Conservation (phyloP, 345 rosid species). For the Hypericum androsaemum region DNA sequence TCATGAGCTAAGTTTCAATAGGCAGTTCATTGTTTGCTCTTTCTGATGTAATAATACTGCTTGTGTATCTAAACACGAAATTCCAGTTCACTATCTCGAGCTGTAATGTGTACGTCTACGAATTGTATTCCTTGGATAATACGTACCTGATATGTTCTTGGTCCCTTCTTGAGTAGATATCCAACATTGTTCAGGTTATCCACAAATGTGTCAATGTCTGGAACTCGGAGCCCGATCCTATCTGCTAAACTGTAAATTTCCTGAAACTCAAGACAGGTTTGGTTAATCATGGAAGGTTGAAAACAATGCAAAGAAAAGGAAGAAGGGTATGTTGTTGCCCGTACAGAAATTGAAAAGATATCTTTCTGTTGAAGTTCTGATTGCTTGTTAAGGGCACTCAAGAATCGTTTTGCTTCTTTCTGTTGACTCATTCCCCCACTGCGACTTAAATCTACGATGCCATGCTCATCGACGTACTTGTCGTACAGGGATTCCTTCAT, state of each 20-base stretch:
- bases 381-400: constrained; percentile 80
- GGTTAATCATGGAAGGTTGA: too few species aligned
- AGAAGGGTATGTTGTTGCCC: constrained; percentile 12
- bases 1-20: too few species aligned
- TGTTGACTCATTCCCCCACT: constrained; percentile 99
- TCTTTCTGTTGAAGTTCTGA: constrained; percentile 84
- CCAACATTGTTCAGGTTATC: constrained; percentile 90
- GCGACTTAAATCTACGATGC: constrained; percentile 77
- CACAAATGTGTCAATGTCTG: constrained; percentile 71
- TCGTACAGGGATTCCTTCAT: constrained; percentile 95
- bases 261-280: constrained; percentile 28
- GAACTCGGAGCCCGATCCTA: constrained; percentile 76
- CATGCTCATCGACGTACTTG: constrained; percentile 86
- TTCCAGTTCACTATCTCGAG: too few species aligned
- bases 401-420: constrained; percentile 87
- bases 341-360: constrained; percentile 67
- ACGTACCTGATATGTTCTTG: constrained; percentile 81
- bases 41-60: too few species aligned
- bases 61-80: too few species aligned
- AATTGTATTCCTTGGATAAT: too few species aligned
- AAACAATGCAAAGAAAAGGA: constrained; percentile 8
- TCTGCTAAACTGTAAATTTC: constrained; percentile 94
- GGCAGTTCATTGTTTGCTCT: too few species aligned
- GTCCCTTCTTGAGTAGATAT: constrained; percentile 81
- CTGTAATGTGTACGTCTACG: too few species aligned